A percentile compares a stretch with the other conserved stretches of the same genome.
phyloP scores from a whole-genome alignment of 352 stramenopile species.

The Phytopythium boreale region DNA sequence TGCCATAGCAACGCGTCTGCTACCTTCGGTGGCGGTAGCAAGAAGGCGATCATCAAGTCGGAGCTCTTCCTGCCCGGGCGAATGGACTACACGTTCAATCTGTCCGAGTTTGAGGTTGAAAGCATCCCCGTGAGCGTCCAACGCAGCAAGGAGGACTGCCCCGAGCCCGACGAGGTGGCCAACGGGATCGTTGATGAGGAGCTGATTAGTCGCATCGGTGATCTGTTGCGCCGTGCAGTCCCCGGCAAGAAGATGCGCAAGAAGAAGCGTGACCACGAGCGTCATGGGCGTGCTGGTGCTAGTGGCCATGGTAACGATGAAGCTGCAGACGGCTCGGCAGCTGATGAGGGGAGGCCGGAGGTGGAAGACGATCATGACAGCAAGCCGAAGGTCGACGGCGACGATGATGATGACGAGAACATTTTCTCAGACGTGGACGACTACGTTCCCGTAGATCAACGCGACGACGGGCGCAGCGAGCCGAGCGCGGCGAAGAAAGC shows the following conservation, averaged over 20 bases:
- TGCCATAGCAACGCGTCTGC: constrained; percentile 35
- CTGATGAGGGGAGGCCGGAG: constrained; percentile 2
- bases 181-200: constrained; percentile 48
- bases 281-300: background rate
- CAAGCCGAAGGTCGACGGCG: constrained; percentile 3
- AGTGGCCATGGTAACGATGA: background rate
- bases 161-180: constrained; percentile 50
- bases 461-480: constrained; percentile 16
- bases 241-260: constrained; percentile 41
- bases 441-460: constrained; percentile 65
- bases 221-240: constrained; percentile 25
- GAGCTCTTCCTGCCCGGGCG: constrained; percentile 69
- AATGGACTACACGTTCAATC: constrained; percentile 76
- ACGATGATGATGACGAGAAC: constrained; percentile 53
- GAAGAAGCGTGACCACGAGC: constrained; percentile 30
- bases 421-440: constrained; percentile 74
- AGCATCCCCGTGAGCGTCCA: constrained; percentile 64
- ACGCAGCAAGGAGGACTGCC: constrained; percentile 71
- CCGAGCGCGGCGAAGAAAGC: constrained; percentile 11
- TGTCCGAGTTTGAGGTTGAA: constrained; percentile 33
- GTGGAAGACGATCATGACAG: constrained; percentile 4
- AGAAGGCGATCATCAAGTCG: constrained; percentile 22
- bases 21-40: background rate
- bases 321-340: background rate
- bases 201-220: constrained; percentile 38